Evolutionary conservation across 257 asterid species (phyloP), one percentile per base, ranked within the genome.

Genomic region (Apocynum venetum): DNA sequence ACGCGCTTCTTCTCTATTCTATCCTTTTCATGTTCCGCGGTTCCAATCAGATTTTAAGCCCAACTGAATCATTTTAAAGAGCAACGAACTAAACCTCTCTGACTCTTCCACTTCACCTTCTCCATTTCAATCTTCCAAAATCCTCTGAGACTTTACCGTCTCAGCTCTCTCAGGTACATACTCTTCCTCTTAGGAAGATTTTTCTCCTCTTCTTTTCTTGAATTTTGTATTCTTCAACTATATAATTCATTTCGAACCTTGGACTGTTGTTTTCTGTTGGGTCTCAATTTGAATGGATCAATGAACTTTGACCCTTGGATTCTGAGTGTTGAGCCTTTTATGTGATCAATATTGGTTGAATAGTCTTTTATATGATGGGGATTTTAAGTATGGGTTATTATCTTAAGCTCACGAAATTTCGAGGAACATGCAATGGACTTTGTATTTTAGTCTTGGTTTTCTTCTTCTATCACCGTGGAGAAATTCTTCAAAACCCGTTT

Each of bases 381-480:
- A n/a, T 60, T 53, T 59, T 68, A 77, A 76, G 76, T 51, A 80
- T 75, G 15, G 41, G 72, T 56, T 65, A 49, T 75, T 74, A 76
- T 76, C 80, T 81, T 17, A 78, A 71, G 51, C 79, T 81, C 19
- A 85, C 77, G 82, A 91, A 83, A 75, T 79, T 88, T 61, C 93
- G 92, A 15, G 89, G 86, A 63, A 80, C 80, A 79, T 89, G 84
- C 83, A 88, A 79, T 79, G 93, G 89, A 14, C 38, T 90, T 55
- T 83, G 87, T 80, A 75, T 83, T 40, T 59, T 88, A 17, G 77
- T 80, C 20, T 78, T 93, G 77, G 65, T 93, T 53, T 31, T 87
- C 79, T 79, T 93, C 75, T 73, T 91, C 6, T 75, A 65, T 47
- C 79, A 51, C 75, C 59, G 76, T 36, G 66, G 82, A 47, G 83